These are phyloP conservation scores for Schizonepeta tenuifolia DNA, from an alignment of 257 asterid genomes.

Conservation along the genomic window DNA sequence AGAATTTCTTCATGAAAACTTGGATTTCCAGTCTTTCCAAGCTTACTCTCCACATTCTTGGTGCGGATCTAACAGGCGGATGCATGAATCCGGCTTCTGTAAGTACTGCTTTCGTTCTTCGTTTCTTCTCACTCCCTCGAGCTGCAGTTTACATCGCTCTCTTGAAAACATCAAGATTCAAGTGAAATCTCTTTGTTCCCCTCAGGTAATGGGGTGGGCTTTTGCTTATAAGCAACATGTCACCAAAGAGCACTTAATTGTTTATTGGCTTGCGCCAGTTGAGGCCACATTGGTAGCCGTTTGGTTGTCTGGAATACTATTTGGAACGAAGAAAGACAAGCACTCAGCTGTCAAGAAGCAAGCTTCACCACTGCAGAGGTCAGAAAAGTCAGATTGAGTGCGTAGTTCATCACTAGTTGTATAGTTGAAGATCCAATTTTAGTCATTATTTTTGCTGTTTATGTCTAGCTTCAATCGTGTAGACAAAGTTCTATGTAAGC, in stretches of 20 bases:
- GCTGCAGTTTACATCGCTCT: neutral
- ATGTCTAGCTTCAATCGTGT: neutral
- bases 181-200: constrained; percentile 11
- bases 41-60: constrained; percentile 78
- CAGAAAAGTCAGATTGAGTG: constrained; percentile 49
- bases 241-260: constrained; percentile 77
- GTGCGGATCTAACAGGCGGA: constrained; percentile 93
- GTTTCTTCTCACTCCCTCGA: neutral
- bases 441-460: neutral
- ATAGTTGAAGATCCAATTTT: constrained; percentile 17
- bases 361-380: constrained; percentile 33
- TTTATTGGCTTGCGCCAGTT: constrained; percentile 92
- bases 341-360: constrained; percentile 18
- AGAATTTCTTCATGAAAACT: constrained; percentile 69
- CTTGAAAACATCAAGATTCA: neutral
- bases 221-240: constrained; percentile 77
- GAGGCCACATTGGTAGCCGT: constrained; percentile 81
- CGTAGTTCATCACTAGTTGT: constrained; percentile 7
- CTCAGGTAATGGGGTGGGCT: constrained; percentile 97
- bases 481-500: constrained; percentile 10
- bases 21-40: constrained; percentile 90
- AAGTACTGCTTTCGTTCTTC: constrained; percentile 33
- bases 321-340: constrained; percentile 38
- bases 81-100: constrained; percentile 99
- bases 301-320: constrained; percentile 56